Evolutionary conservation across 345 rosid species (phyloP).

Genomic region (Bruguiera sexangula): DNA sequence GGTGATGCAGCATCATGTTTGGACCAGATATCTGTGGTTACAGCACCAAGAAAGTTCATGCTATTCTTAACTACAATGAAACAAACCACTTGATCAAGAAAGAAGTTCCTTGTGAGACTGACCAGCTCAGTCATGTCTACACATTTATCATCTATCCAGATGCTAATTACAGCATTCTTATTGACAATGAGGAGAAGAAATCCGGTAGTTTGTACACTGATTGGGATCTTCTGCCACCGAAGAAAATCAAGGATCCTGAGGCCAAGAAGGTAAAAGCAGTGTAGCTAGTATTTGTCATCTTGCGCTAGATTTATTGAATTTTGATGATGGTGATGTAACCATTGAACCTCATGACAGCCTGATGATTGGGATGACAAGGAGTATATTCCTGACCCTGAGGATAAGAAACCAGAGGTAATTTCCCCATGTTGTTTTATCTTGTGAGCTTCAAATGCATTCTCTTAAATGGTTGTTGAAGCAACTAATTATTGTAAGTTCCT

Average conservation of each 20-base stretch:
- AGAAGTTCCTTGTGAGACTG: slow-evolving; percentile 98
- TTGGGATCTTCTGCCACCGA: slow-evolving; percentile 92
- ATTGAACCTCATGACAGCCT: slow-evolving; percentile 50
- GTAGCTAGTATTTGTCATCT: not conserved
- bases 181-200: slow-evolving; percentile 92
- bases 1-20: slow-evolving; percentile 84
- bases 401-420: slow-evolving; percentile 82
- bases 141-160: slow-evolving; percentile 87
- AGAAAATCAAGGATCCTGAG: slow-evolving; percentile 86
- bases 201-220: slow-evolving; percentile 86
- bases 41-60: slow-evolving; percentile 99
- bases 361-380: slow-evolving; percentile 98
- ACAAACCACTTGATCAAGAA: slow-evolving; percentile 88
- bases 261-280: slow-evolving; percentile 65
- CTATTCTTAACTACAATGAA: slow-evolving; percentile 79
- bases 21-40: slow-evolving; percentile 98
- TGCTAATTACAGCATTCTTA: slow-evolving; percentile 86
- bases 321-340: not conserved
- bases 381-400: slow-evolving; percentile 90
- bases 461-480: too few species aligned
- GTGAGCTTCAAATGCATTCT: too few species aligned
- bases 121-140: slow-evolving; percentile 93
- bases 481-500: not conserved
- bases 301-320: not conserved
- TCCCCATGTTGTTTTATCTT: not conserved